phyloP scores from a whole-genome alignment of 164 flowering plant species.

The Piper betle region DNA sequence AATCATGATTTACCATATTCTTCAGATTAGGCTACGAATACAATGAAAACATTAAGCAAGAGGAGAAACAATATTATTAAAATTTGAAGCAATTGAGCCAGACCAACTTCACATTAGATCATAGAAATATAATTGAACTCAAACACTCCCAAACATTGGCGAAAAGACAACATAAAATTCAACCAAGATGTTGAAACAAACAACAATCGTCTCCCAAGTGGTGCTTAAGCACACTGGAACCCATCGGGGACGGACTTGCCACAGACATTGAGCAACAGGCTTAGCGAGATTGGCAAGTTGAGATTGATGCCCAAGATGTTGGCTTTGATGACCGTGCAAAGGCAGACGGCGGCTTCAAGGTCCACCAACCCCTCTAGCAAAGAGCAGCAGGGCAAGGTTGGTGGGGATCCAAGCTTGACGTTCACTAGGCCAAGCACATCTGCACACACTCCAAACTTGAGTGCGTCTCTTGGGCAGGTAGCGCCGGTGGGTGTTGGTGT shows the following conservation, averaged over 20 bases:
- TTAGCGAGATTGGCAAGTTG: slow-evolving; percentile 38
- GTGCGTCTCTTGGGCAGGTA: slow-evolving; percentile 37
- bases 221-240: slow-evolving; percentile 23
- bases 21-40: too few species aligned
- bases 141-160: neutral
- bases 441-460: slow-evolving; percentile 46
- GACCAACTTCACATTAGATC: too few species aligned
- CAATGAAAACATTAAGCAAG: too few species aligned
- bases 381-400: slow-evolving; percentile 38
- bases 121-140: too few species aligned
- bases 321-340: slow-evolving; percentile 51
- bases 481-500: slow-evolving; percentile 9
- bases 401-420: slow-evolving; percentile 30
- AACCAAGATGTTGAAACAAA: too few species aligned
- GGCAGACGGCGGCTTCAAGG: slow-evolving; percentile 58
- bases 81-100: too few species aligned
- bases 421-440: slow-evolving; percentile 28
- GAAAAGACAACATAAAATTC: neutral
- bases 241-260: slow-evolving; percentile 28
- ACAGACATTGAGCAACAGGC: slow-evolving; percentile 48
- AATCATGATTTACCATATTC: too few species aligned
- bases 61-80: too few species aligned
- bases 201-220: too few species aligned
- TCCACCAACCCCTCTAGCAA: slow-evolving; percentile 47
- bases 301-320: slow-evolving; percentile 42